Evolutionary conservation across 2,329 filamentous ascomycete species (phyloP).

Genomic region (Balansia obtecta): DNA sequence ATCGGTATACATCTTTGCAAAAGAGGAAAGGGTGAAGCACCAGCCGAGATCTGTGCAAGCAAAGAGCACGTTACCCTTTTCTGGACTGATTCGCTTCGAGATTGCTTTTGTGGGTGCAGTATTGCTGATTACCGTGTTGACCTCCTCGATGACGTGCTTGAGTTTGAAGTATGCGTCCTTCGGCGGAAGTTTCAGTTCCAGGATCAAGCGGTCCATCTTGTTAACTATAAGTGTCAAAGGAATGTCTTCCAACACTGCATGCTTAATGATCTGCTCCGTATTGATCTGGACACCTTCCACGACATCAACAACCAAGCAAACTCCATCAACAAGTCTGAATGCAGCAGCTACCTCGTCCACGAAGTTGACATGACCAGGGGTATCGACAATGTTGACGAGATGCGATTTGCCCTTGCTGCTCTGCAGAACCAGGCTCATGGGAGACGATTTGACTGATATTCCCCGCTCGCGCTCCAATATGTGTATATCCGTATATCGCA

Average conservation of each 20-base stretch:
- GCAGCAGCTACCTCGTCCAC: slow-evolving; percentile 91
- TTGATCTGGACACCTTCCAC: slow-evolving; percentile 99
- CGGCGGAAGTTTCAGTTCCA: slow-evolving; percentile 88
- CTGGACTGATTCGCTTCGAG: slow-evolving; percentile 72
- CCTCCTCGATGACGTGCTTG: slow-evolving; percentile 96
- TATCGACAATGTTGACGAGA: slow-evolving; percentile 88
- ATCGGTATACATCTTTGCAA: slow-evolving; percentile 92
- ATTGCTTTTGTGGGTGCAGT: slow-evolving; percentile 72
- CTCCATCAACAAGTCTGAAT: slow-evolving; percentile 76
- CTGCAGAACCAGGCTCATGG: slow-evolving; percentile 87
- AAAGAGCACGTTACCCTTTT: slow-evolving; percentile 97
- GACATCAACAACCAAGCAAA: slow-evolving; percentile 88
- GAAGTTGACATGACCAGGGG: slow-evolving; percentile 95
- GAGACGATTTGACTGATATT: slow-evolving; percentile 81
- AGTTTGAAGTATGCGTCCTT: slow-evolving; percentile 97
- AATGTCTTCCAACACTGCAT: slow-evolving; percentile 80
- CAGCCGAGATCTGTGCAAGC: slow-evolving; percentile 88
- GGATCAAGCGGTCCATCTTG: slow-evolving; percentile 90
- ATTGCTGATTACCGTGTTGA: slow-evolving; percentile 90
- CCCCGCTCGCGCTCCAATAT: slow-evolving; percentile 80
- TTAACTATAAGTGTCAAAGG: slow-evolving; percentile 87
- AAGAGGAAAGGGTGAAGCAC: slow-evolving; percentile 91
- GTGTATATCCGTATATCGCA: slow-evolving; percentile 91
- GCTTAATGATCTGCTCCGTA: slow-evolving; percentile 93
- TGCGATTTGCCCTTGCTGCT: slow-evolving; percentile 89